phyloP scores from a whole-genome alignment of 2,329 filamentous ascomycete genomes.

The Helotiales sp. region DNA sequence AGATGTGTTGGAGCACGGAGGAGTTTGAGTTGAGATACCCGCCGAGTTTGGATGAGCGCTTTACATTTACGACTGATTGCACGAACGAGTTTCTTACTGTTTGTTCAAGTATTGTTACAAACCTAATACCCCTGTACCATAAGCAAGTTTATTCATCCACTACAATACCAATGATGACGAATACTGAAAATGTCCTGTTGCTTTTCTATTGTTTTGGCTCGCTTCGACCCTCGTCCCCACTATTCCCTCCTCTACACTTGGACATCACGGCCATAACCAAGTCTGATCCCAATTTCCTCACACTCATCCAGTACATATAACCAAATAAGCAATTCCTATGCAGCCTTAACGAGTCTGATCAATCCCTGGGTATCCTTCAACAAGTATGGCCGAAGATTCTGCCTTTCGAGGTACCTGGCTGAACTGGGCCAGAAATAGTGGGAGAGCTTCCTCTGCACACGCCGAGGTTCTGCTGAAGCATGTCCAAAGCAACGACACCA shows the following conservation, averaged over 20 bases:
- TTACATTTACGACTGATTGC: not conserved
- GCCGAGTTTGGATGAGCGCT: constrained; percentile 11
- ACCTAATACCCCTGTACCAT: not conserved
- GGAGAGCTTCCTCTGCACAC: too few relatives aligned
- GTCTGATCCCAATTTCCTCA: too few relatives aligned
- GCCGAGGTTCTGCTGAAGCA: not conserved
- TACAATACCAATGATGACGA: not conserved
- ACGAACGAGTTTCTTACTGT: not conserved
- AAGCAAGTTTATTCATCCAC: not conserved
- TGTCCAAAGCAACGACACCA: not conserved
- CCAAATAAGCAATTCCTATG: not conserved
- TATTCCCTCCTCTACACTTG: too few relatives aligned
- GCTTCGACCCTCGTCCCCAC: too few relatives aligned
- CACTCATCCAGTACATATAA: not conserved
- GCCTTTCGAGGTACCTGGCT: too few relatives aligned
- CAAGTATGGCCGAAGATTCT: too few relatives aligned
- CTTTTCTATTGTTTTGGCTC: too few relatives aligned
- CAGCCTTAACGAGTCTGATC: too few relatives aligned
- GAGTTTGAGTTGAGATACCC: not conserved
- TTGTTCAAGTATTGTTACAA: not conserved
- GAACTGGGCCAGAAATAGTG: too few relatives aligned
- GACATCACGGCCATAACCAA: too few relatives aligned
- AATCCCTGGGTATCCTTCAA: too few relatives aligned
- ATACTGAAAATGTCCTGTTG: not conserved
- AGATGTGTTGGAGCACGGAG: not conserved